phyloP scores from a whole-genome alignment of 2,329 filamentous ascomycete species.

The Cytospora mali region DNA sequence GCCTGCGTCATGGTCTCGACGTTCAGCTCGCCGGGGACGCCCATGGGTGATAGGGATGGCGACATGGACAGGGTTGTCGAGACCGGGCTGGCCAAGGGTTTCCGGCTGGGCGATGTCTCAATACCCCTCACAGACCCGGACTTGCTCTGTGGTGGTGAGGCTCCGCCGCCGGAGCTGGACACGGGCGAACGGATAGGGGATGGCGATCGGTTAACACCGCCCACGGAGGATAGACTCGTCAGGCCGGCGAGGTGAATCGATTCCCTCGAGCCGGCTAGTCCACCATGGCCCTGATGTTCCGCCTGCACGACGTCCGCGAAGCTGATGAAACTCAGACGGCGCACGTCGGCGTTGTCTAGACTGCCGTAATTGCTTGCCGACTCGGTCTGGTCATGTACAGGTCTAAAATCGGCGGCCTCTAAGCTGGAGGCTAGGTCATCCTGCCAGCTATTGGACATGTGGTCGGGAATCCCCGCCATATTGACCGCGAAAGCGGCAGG shows the following conservation, averaged over 20 bases:
- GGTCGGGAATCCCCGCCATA: constrained; percentile 44
- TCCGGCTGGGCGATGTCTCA: constrained; percentile 66
- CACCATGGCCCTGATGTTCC: constrained; percentile 70
- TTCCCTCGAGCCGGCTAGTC: constrained; percentile 60
- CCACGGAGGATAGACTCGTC: constrained; percentile 57
- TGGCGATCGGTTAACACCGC: constrained; percentile 62
- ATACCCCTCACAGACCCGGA: constrained; percentile 72
- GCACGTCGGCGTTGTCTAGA: constrained; percentile 73
- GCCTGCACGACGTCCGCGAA: constrained; percentile 94
- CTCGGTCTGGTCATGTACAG: constrained; percentile 51
- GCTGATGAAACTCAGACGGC: constrained; percentile 89
- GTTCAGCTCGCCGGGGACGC: constrained; percentile 65
- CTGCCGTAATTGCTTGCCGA: constrained; percentile 72
- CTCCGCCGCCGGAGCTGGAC: constrained; percentile 62
- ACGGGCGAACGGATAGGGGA: constrained; percentile 80
- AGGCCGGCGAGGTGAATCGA: constrained; percentile 70
- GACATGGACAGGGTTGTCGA: constrained; percentile 41
- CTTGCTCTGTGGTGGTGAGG: constrained; percentile 75
- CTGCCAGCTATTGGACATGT: constrained; percentile 34
- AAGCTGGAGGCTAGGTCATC: constrained; percentile 33
- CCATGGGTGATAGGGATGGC: constrained; percentile 16
- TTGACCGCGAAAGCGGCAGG: constrained; percentile 72
- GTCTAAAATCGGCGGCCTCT: constrained; percentile 49
- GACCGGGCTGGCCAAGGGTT: constrained; percentile 65
- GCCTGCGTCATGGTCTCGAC: constrained; percentile 95